A percentile compares a stretch with the other conserved stretches of the same genome.
Conservation (phyloP, 768 basidiomycete genomes). For the Tricholoma sp. region DNA sequence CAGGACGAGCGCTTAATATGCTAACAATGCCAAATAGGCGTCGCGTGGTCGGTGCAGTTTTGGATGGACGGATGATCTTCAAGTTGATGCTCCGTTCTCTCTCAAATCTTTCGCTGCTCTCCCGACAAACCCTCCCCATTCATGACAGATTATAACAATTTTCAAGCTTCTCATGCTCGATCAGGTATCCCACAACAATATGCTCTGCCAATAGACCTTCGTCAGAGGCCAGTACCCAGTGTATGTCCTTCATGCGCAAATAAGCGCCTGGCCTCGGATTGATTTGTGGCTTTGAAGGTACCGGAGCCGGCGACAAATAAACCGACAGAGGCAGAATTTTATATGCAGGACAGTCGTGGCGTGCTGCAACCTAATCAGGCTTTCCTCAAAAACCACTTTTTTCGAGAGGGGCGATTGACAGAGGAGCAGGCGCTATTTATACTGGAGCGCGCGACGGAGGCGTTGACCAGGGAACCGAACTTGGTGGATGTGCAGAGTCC, state of each 20-base stretch:
- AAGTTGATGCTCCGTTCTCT: slow-evolving; percentile 15
- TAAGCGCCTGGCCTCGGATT: slow-evolving; percentile 4
- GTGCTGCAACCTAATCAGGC: slow-evolving; percentile 64
- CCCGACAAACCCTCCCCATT: background rate
- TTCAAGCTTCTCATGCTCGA: slow-evolving; percentile 5
- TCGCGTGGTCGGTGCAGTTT: background rate
- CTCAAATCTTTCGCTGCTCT: slow-evolving; percentile 7
- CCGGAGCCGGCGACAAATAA: slow-evolving; percentile 56
- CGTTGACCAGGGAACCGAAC: slow-evolving; percentile 77
- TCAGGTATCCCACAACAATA: slow-evolving; percentile 13
- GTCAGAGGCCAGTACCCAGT: slow-evolving; percentile 14
- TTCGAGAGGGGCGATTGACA: slow-evolving; percentile 76
- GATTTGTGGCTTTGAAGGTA: slow-evolving; percentile 42
- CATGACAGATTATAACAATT: slow-evolving; percentile 8
- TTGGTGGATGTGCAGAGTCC: slow-evolving; percentile 83
- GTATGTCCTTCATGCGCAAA: slow-evolving; percentile 6
- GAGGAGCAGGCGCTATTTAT: slow-evolving; percentile 86
- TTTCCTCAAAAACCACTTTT: slow-evolving; percentile 86
- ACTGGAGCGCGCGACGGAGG: slow-evolving; percentile 56
- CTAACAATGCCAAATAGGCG: slow-evolving; percentile 17
- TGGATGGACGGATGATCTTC: slow-evolving; percentile 13
- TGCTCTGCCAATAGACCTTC: slow-evolving; percentile 10
- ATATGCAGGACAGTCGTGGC: slow-evolving; percentile 43
- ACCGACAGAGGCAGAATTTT: slow-evolving; percentile 76
- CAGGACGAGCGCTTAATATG: slow-evolving; percentile 4